Conservation (phyloP, 2,329 filamentous ascomycete genomes). For the Pseudocercospora vitis region DNA sequence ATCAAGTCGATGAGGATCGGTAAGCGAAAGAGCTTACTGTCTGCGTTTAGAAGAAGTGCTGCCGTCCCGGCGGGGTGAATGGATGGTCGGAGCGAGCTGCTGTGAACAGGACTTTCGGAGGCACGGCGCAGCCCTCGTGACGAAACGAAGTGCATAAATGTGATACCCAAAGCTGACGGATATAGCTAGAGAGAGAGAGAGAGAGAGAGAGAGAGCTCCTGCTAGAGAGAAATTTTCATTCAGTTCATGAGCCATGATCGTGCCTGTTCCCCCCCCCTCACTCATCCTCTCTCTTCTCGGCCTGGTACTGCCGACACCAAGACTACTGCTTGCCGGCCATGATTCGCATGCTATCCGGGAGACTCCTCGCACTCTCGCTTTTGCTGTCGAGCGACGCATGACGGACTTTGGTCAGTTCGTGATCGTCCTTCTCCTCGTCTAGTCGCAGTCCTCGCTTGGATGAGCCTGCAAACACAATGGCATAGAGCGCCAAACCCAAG, state of each 20-base stretch:
- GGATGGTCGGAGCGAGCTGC: too few relatives aligned
- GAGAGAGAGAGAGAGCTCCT: not conserved
- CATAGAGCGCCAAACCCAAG: conserved; percentile 25
- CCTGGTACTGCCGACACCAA: too few relatives aligned
- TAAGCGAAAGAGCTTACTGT: conserved; percentile 51
- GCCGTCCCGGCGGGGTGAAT: not conserved
- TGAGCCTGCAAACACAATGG: conserved; percentile 2
- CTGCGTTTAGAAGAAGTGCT: conserved; percentile 41
- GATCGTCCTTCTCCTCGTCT: conserved; percentile 29
- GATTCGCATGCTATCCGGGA: conserved; percentile 20
- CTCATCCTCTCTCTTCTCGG: too few relatives aligned
- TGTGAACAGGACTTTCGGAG: not conserved
- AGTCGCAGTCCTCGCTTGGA: conserved; percentile 12
- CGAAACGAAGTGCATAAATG: not conserved
- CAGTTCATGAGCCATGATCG: too few relatives aligned
- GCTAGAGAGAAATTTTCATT: not conserved
- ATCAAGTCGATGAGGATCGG: conserved; percentile 39
- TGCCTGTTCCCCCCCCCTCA: too few relatives aligned
- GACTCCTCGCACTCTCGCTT: conserved; percentile 21
- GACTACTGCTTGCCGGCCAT: conserved; percentile 14
- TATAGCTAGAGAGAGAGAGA: not conserved
- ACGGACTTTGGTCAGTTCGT: conserved; percentile 22
- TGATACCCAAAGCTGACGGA: conserved; percentile 7
- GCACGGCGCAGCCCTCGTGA: not conserved
- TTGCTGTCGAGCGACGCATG: conserved; percentile 25